Evolutionary conservation across 805 yeast species (phyloP).

Genomic region (Yamadazyma laniorum): DNA sequence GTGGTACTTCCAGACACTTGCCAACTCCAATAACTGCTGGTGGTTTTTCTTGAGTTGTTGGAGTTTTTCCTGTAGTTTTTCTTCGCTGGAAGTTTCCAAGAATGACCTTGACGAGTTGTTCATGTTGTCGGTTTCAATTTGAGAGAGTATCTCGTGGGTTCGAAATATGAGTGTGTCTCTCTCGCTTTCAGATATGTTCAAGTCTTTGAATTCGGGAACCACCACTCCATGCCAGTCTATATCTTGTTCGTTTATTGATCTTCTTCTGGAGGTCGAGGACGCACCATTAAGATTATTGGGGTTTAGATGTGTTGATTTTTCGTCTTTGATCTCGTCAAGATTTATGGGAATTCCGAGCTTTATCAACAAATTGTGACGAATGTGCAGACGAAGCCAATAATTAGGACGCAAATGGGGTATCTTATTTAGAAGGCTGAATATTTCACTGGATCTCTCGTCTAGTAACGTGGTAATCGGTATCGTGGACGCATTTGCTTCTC

Average conservation of each 20-base stretch:
- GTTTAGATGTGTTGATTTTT: neutral
- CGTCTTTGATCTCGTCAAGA: slow-evolving; percentile 48
- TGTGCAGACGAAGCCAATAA: slow-evolving; percentile 67
- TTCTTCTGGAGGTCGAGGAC: slow-evolving; percentile 14
- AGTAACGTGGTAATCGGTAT: slow-evolving; percentile 14
- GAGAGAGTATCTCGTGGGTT: slow-evolving; percentile 26
- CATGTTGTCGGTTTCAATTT: slow-evolving; percentile 34
- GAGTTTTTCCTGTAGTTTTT: slow-evolving; percentile 34
- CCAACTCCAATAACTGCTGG: slow-evolving; percentile 23
- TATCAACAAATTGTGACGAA: slow-evolving; percentile 61
- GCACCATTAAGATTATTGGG: neutral
- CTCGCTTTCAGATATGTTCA: slow-evolving; percentile 29
- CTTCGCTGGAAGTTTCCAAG: slow-evolving; percentile 20
- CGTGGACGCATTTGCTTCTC: neutral
- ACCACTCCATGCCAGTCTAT: slow-evolving; percentile 36
- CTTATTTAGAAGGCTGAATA: slow-evolving; percentile 48
- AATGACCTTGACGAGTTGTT: slow-evolving; percentile 28
- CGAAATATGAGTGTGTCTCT: slow-evolving; percentile 23
- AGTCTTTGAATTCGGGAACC: slow-evolving; percentile 33
- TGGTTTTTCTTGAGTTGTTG: slow-evolving; percentile 29
- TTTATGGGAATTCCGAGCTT: slow-evolving; percentile 73
- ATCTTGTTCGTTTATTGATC: slow-evolving; percentile 27
- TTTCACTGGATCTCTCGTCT: slow-evolving; percentile 34
- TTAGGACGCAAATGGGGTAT: slow-evolving; percentile 53
- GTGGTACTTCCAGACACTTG: slow-evolving; percentile 52